These are phyloP conservation scores for Saccharomycopsis schoenii DNA, from an alignment of 805 yeast genomes.

Conservation along the genomic window DNA sequence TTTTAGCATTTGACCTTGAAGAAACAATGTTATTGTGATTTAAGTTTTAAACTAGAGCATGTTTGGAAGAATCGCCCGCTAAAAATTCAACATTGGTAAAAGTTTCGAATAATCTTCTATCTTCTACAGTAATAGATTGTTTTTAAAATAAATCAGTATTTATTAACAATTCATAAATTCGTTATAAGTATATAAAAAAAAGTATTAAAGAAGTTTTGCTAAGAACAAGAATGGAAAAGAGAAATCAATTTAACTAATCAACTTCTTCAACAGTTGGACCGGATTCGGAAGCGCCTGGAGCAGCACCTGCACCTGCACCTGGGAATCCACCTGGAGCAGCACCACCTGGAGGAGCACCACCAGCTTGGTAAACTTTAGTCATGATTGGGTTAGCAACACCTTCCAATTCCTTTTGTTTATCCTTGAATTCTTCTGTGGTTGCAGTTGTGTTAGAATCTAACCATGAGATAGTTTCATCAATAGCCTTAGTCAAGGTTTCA, in stretches of 20 bases:
- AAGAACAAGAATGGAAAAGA: background rate
- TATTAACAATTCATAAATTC: background rate
- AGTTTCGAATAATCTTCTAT: too few species aligned
- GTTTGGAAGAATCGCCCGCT: too few species aligned
- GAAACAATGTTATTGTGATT: too few species aligned
- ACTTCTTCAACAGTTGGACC: constrained; percentile 80
- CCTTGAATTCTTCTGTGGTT: constrained; percentile 82
- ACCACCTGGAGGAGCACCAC: constrained; percentile 72
- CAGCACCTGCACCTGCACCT: constrained; percentile 42
- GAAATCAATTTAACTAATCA: constrained; percentile 33
- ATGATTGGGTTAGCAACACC: constrained; percentile 92
- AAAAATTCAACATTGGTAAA: too few species aligned
- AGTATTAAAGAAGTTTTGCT: background rate
- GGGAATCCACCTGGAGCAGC: constrained; percentile 46
- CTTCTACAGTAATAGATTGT: too few species aligned
- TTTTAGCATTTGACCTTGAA: too few species aligned
- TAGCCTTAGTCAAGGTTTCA: constrained; percentile 63
- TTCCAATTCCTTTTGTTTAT: constrained; percentile 93
- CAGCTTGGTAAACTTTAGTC: constrained; percentile 93
- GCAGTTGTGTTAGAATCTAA: constrained; percentile 91
- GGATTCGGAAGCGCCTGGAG: constrained; percentile 29
- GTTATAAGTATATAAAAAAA: background rate
- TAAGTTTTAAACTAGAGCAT: too few species aligned
- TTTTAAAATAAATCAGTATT: background rate
- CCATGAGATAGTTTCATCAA: constrained; percentile 83